Base-by-base conservation (phyloP, 106 monocot genomes). In the Dioscorea zingiberensis region DNA sequence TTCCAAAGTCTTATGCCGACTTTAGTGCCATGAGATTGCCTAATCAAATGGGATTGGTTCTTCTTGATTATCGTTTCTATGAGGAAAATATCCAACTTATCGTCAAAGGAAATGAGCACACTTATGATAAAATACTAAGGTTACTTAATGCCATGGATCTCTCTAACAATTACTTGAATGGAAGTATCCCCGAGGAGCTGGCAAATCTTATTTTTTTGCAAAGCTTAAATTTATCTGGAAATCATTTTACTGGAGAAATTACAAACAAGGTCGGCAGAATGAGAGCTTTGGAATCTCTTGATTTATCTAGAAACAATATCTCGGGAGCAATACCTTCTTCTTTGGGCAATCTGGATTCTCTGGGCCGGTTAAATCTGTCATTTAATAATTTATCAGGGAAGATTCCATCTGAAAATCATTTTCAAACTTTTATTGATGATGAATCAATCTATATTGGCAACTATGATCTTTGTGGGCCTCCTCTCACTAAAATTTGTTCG, bases 161-260 rank as follows among this genome's bases (percentile, higher is more conserved):
- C 1, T 74, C 74, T 21, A 47, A 58, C 18, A 74, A 74, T 38
- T 48, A 29, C 23, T 21, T 74, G 10, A 16, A 10, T 11, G 66
- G 74, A 32, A 47, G 13, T 6, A 74, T 74, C 11, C 74, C 74
- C 3, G 16, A 30, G 10, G 66, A 55, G 14, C 16, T 72, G 17
- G 21, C 63, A 13, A 59, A 16, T 53, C 51, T 53, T 19, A 13
- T 13, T 19, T 7, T 0, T 0, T 53, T 53, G 51, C 0, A 53
- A 2, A 53, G 19, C 19, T 19, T 53, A 19, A 53, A 53, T 19
- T 15, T 53, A 53, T 53, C 51, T 53, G 11, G 51, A 53, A 53
- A 53, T 53, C 51, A 53, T 53, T 15, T 53, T 18, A 53, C 51
- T 18, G 51, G 51, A 53, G 19, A 53, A 0, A 53, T 53, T 18